phyloP scores from a whole-genome alignment of 768 basidiomycete genomes.

The Leucosporidium creatinivorum region DNA sequence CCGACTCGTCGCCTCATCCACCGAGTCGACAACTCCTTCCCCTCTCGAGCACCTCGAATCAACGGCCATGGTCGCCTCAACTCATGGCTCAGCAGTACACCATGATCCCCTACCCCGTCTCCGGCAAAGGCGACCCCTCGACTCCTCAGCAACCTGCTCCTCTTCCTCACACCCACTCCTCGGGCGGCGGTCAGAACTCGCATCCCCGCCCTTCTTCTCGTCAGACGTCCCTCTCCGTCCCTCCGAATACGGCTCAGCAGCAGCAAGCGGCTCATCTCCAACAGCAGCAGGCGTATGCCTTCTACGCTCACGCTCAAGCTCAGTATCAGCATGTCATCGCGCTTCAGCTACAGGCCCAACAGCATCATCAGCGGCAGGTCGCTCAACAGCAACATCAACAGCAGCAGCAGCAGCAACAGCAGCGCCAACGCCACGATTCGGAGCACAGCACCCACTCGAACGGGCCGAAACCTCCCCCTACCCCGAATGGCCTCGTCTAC shows the following conservation, averaged over 20 bases:
- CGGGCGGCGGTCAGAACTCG: neutral
- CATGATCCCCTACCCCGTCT: neutral
- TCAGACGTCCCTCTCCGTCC: slow-evolving; percentile 19
- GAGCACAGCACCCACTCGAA: too few species aligned
- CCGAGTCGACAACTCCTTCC: too few species aligned
- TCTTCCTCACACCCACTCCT: neutral
- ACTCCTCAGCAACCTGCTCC: too few species aligned
- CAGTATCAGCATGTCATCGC: slow-evolving; percentile 29
- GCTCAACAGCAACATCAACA: neutral
- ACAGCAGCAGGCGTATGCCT: slow-evolving; percentile 18
- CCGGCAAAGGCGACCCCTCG: neutral
- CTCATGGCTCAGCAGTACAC: neutral
- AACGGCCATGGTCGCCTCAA: neutral
- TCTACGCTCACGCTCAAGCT: slow-evolving; percentile 25
- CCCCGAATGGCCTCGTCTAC: slow-evolving; percentile 12
- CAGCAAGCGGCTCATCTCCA: slow-evolving; percentile 1
- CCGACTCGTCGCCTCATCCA: neutral
- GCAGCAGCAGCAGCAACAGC: slow-evolving; percentile 1
- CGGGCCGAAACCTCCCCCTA: neutral
- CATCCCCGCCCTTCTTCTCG: slow-evolving; percentile 15
- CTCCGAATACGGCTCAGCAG: slow-evolving; percentile 4
- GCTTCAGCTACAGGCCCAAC: slow-evolving; percentile 20
- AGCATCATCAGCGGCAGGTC: slow-evolving; percentile 7
- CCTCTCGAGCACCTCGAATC: too few species aligned
- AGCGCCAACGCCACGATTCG: neutral